Percentiles rank a stretch among this genome's conserved stretches.
phyloP scores from a whole-genome alignment of 1,139 yeast genomes.

The Ashbya aceris region DNA sequence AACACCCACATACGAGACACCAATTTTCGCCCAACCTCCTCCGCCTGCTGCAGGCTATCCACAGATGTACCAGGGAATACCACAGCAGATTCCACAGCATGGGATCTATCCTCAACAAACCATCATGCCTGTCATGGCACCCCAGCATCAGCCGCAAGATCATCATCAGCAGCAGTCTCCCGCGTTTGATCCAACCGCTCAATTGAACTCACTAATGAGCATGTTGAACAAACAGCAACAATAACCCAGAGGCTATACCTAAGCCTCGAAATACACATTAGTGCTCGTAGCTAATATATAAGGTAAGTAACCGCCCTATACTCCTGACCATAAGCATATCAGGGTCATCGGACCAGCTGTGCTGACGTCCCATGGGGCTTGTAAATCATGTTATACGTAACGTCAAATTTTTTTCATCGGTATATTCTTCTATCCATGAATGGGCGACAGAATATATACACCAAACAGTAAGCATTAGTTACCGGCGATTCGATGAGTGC shows the following conservation, averaged over 20 bases:
- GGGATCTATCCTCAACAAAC: slow-evolving; percentile 13
- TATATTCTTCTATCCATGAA: too few species aligned
- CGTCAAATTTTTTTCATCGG: not conserved
- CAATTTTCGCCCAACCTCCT: slow-evolving; percentile 14
- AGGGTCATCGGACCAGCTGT: too few species aligned
- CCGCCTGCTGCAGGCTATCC: slow-evolving; percentile 13
- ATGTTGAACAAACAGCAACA: slow-evolving; percentile 33
- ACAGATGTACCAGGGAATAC: slow-evolving; percentile 11
- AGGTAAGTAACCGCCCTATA: too few species aligned
- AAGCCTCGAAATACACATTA: not conserved
- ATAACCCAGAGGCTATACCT: slow-evolving; percentile 2
- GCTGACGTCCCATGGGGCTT: not conserved
- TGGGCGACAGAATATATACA: not conserved
- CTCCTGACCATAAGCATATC: too few species aligned
- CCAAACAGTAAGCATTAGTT: not conserved
- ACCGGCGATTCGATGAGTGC: not conserved
- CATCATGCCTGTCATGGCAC: slow-evolving; percentile 11
- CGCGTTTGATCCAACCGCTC: slow-evolving; percentile 32
- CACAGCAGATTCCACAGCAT: slow-evolving; percentile 7
- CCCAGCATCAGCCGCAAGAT: slow-evolving; percentile 13
- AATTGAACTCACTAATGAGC: slow-evolving; percentile 33
- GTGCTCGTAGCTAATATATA: slow-evolving; percentile 2
- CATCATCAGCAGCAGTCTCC: slow-evolving; percentile 14
- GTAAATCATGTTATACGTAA: not conserved
- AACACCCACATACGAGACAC: slow-evolving; percentile 16